Conservation (phyloP, 129 eudicot genomes). For the Flaveria ramosissima region DNA sequence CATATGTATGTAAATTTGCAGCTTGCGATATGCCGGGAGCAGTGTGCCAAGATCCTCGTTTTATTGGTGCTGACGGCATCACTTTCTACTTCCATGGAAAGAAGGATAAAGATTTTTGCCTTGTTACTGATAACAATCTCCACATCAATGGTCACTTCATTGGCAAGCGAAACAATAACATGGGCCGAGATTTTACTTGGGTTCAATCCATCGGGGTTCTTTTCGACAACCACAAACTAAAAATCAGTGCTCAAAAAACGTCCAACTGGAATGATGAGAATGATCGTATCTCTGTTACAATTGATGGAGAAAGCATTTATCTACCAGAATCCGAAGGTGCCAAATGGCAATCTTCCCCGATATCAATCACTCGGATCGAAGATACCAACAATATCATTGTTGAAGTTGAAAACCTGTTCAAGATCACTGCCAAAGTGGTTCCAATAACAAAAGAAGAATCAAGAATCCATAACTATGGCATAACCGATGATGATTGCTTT, state of each 20-base stretch:
- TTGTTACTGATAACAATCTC: constrained; percentile 63
- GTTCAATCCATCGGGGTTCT: constrained; percentile 73
- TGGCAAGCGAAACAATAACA: constrained; percentile 56
- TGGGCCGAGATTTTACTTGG: constrained; percentile 87
- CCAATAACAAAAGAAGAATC: constrained; percentile 70
- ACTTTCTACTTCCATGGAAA: constrained; percentile 84
- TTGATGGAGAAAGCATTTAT: constrained; percentile 39
- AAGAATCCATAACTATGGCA: constrained; percentile 54
- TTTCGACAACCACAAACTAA: constrained; percentile 51
- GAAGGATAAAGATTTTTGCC: constrained; percentile 70
- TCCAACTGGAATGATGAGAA: constrained; percentile 63
- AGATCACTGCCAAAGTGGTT: constrained; percentile 62
- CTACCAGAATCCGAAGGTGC: constrained; percentile 49
- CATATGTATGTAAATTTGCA: constrained; percentile 23
- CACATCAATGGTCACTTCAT: constrained; percentile 76
- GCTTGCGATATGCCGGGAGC: constrained; percentile 77
- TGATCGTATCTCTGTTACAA: constrained; percentile 47
- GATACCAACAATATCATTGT: constrained; percentile 48
- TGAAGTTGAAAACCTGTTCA: constrained; percentile 53
- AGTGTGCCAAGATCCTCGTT: constrained; percentile 85
- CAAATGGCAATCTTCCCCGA: constrained; percentile 42
- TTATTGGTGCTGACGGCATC: constrained; percentile 76
- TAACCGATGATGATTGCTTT: constrained; percentile 58
- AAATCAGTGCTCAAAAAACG: constrained; percentile 55
- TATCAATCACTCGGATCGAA: constrained; percentile 43